Base-by-base conservation (phyloP, 164 flowering plant genomes). In the Santalum album region DNA sequence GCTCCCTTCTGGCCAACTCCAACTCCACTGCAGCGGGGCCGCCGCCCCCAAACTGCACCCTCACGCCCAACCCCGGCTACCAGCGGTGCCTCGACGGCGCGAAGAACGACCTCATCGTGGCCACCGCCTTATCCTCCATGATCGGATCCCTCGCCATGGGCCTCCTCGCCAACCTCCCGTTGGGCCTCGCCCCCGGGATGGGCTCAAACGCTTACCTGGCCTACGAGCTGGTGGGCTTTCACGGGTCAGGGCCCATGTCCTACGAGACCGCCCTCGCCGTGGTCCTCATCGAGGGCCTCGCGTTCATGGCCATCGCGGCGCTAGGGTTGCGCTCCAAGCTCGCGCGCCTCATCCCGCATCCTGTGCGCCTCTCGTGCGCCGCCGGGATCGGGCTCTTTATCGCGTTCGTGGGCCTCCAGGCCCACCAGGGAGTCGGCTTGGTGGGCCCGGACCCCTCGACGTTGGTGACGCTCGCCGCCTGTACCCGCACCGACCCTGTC, bases 371-470 rank as follows among this genome's bases (percentile, higher is more conserved):
- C 0, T 84, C 88, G 7, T 71, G 75, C 21, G 90, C 83, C 0
- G 90, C 81, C 0, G 97, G 97, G 0, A 84, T 90, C 17, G 97
- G 97, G 21, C 74, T 90, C 35, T 90, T 87, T 58, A 83, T 90
- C 5, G 92, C 97, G 0, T 90, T 90, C 42, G 76, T 76, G n/a
- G 97, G 97, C 54, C 65, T 90, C 1, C 90, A 87, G 49, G 54
- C 67, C 34, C 76, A 75, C 26, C 79, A 80, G 51, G 95, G 94
- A 0, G 21, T 90, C 48, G 97, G 94, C 60, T 77, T 90, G 11
- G 70, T 90, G 22, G 97, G 90, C 17, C 85, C 89, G 0, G 88
- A 76, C 27, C 40, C 78, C 26, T 70, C 88, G 10, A 90, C 90
- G 0, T 50, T 90, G 59, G 66, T 90, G 26, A 65, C 87, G 11